Evolutionary conservation across 345 rosid species (phyloP).

Genomic region (Hibiscus tridactylites): DNA sequence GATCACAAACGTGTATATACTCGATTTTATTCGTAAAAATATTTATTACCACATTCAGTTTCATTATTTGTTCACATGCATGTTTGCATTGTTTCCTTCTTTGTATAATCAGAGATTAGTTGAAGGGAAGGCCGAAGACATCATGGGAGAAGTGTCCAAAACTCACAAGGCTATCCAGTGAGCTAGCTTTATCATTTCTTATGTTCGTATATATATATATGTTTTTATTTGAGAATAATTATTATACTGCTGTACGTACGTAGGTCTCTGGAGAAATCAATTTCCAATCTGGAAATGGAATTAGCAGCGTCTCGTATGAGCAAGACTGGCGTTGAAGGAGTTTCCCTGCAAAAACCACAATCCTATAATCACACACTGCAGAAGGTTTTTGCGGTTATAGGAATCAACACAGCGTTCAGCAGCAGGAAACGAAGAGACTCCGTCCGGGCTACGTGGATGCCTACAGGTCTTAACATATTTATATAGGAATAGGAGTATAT

Average conservation of each 20-base stretch:
- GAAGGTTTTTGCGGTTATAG: conserved; percentile 74
- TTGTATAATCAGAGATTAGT: conserved; percentile 34
- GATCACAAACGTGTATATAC: conserved; percentile 55
- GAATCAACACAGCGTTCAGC: conserved; percentile 88
- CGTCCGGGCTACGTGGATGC: conserved; percentile 77
- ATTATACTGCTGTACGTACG: neutral
- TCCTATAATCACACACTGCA: conserved; percentile 43
- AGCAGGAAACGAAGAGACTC: conserved; percentile 81
- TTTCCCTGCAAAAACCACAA: conserved; percentile 4
- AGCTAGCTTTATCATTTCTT: neutral
- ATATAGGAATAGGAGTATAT: too few species aligned
- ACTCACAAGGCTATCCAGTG: conserved; percentile 70
- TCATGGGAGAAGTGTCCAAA: conserved; percentile 55
- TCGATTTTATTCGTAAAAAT: neutral
- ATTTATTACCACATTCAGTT: neutral
- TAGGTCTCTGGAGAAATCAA: conserved; percentile 65
- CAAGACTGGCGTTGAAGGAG: conserved; percentile 4
- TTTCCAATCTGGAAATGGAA: conserved; percentile 61
- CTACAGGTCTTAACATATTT: conserved; percentile 30
- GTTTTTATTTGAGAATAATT: neutral
- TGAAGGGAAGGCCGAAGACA: conserved; percentile 49
- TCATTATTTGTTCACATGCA: neutral
- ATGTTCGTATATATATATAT: too few species aligned
- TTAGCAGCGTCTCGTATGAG: conserved; percentile 39
- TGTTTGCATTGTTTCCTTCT: neutral